Percentiles rank a stretch among this genome's conserved stretches.
Conservation (phyloP, 106 monocot genomes). For the Ottelia alismoides region DNA sequence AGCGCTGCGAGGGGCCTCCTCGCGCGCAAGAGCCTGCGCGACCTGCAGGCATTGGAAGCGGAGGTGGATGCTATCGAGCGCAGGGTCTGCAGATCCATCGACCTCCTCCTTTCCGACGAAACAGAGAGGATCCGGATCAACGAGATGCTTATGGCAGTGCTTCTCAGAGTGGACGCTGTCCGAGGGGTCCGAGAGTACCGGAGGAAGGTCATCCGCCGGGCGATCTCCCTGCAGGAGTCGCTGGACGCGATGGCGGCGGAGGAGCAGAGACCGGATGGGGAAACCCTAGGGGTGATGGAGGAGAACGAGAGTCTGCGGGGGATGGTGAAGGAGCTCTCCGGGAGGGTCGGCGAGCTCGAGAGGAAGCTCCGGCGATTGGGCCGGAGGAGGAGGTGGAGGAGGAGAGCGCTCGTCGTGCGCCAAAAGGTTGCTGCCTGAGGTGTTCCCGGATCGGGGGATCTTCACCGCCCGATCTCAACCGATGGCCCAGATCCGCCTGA, state of each 20-base stretch:
- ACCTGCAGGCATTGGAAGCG: background rate
- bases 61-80: background rate
- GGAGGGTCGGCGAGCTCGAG: no score
- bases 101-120: background rate
- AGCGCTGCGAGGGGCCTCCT: background rate
- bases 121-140: background rate
- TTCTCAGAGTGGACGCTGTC: conserved; percentile 1
- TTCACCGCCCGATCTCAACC: no score
- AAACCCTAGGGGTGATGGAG: no score
- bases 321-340: no score
- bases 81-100: background rate
- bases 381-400: no score
- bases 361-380: no score
- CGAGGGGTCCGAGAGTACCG: conserved; percentile 3
- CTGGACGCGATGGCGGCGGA: background rate
- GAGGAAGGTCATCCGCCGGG: background rate
- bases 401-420: no score
- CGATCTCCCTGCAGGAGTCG: background rate
- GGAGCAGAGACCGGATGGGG: background rate
- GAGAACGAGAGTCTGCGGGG: no score
- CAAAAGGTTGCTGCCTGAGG: no score
- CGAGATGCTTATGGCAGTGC: conserved; percentile 3
- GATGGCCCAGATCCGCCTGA: no score
- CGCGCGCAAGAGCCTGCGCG: background rate
- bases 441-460: no score